These are phyloP conservation scores for Cryptococcus sp. DNA, from an alignment of 1,284 basidiomycete species.

Conservation along the genomic window DNA sequence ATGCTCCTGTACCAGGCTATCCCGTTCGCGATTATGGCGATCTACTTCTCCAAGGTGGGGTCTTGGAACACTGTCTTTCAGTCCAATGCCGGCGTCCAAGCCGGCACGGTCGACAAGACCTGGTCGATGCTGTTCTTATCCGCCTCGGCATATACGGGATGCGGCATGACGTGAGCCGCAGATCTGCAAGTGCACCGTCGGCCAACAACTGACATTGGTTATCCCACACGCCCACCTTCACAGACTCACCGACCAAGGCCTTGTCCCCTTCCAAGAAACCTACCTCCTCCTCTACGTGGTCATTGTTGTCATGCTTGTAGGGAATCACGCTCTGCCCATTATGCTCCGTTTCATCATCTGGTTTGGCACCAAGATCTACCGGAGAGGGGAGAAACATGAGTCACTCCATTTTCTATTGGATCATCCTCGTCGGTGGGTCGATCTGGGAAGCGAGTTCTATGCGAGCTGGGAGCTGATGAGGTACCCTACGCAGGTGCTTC, in stretches of 20 bases:
- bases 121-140: conserved; percentile 33
- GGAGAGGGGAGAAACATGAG: conserved; percentile 26
- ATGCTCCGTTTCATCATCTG: conserved; percentile 33
- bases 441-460: neutral
- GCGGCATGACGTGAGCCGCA: conserved; percentile 29
- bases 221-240: neutral
- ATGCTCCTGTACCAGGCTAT: conserved; percentile 30
- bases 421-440: conserved; percentile 34
- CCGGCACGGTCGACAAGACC: conserved; percentile 25
- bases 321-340: conserved; percentile 40
- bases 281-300: conserved; percentile 36
- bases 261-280: conserved; percentile 28
- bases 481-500: conserved; percentile 27
- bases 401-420: conserved; percentile 39
- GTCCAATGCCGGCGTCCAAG: conserved; percentile 19
- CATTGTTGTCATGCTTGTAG: conserved; percentile 28
- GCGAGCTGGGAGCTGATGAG: neutral
- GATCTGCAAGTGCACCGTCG: neutral
- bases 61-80: conserved; percentile 25
- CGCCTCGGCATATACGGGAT: conserved; percentile 27
- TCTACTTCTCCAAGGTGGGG: conserved; percentile 27
- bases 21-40: conserved; percentile 35
- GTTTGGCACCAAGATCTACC: conserved; percentile 33
- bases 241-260: conserved; percentile 32
- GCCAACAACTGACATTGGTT: neutral